Evolutionary conservation across 2,329 filamentous ascomycete genomes (phyloP).

Genomic region (Metarhizium anisopliae): DNA sequence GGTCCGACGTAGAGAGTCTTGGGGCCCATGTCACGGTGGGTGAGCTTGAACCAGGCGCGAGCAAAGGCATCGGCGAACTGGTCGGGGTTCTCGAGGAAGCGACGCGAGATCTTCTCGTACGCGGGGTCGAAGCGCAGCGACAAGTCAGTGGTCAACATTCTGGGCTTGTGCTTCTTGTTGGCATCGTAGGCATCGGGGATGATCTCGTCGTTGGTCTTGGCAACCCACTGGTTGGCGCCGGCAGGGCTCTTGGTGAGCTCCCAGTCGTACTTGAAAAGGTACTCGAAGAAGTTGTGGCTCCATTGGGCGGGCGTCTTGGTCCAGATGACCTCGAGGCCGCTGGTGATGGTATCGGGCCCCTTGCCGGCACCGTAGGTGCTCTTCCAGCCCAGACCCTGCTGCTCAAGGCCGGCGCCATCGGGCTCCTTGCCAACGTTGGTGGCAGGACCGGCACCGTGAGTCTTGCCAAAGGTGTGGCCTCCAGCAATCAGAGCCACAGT

Average conservation of each 20-base stretch:
- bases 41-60: constrained; percentile 75
- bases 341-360: constrained; percentile 65
- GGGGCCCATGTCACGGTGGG: constrained; percentile 73
- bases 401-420: constrained; percentile 51
- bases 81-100: constrained; percentile 59
- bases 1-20: constrained; percentile 63
- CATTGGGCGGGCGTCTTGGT: constrained; percentile 67
- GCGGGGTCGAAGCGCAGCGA: constrained; percentile 60
- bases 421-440: constrained; percentile 61
- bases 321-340: constrained; percentile 72
- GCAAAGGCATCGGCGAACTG: constrained; percentile 61
- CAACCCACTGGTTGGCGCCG: constrained; percentile 69
- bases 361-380: constrained; percentile 57
- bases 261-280: constrained; percentile 73
- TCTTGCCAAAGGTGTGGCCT: constrained; percentile 74
- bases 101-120: constrained; percentile 68
- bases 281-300: constrained; percentile 66
- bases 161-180: constrained; percentile 64
- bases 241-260: constrained; percentile 66
- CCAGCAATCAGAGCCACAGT: constrained; percentile 72
- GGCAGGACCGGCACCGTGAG: constrained; percentile 60
- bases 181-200: constrained; percentile 65
- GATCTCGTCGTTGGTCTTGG: constrained; percentile 56
- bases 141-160: constrained; percentile 69
- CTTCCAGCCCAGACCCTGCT: constrained; percentile 65